These are phyloP conservation scores for Salvia hispanica DNA, from an alignment of 257 asterid genomes.

Conservation along the genomic window DNA sequence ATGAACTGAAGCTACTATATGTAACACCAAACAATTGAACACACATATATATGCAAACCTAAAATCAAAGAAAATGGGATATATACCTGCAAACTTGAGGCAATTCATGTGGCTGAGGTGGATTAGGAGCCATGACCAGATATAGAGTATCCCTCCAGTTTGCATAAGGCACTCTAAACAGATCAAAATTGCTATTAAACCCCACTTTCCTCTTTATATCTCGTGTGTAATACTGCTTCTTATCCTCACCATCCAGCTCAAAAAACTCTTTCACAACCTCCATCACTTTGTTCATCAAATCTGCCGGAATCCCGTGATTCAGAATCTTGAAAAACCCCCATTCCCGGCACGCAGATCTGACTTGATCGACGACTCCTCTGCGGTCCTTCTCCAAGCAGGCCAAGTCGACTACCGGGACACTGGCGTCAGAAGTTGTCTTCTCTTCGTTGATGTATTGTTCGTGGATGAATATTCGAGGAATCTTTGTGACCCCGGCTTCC, in stretches of 20 bases:
- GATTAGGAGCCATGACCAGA: constrained; percentile 35
- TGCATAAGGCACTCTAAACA: constrained; percentile 26
- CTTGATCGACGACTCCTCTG: not conserved
- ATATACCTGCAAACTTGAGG: constrained; percentile 46
- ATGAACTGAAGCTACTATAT: no score
- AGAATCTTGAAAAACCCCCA: constrained; percentile 36
- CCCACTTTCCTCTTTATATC: constrained; percentile 35
- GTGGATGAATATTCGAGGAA: constrained; percentile 35
- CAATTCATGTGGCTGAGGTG: constrained; percentile 36
- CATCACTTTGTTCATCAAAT: constrained; percentile 24
- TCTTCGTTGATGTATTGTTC: not conserved
- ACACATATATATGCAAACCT: no score
- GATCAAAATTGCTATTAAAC: constrained; percentile 40
- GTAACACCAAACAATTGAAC: no score
- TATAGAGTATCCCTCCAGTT: constrained; percentile 48
- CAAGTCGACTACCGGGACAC: constrained; percentile 30
- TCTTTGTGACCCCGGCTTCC: constrained; percentile 20
- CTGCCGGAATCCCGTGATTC: constrained; percentile 30
- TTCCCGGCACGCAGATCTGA: constrained; percentile 13
- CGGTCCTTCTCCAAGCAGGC: not conserved
- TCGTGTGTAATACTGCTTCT: constrained; percentile 33
- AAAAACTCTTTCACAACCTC: constrained; percentile 32
- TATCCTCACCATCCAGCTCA: constrained; percentile 39
- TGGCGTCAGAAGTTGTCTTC: not conserved
- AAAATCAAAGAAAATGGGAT: no score